phyloP scores from a whole-genome alignment of 2,329 filamentous ascomycete genomes.

The Trichoderma sp. region DNA sequence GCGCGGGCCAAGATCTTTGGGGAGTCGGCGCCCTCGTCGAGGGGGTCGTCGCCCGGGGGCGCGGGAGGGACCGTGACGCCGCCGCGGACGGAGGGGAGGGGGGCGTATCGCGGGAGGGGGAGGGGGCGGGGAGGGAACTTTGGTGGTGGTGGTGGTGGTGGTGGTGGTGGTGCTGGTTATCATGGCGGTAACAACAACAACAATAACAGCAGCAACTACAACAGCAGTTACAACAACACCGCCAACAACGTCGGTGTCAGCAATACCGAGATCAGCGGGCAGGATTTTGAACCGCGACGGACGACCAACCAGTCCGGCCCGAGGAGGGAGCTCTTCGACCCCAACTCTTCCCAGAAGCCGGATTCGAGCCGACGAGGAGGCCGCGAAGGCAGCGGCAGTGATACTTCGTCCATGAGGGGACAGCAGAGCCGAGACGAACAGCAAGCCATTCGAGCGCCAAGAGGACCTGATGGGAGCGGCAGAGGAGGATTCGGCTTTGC shows the following conservation, averaged over 20 bases:
- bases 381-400: constrained; percentile 5
- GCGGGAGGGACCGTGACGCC: constrained; percentile 52
- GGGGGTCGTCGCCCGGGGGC: constrained; percentile 59
- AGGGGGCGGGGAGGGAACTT: constrained; percentile 48
- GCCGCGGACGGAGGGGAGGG: constrained; percentile 47
- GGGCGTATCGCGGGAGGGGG: constrained; percentile 49
- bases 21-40: constrained; percentile 56
- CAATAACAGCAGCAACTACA: constrained; percentile 31
- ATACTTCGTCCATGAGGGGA: constrained; percentile 41
- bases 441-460: constrained; percentile 71
- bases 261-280: constrained; percentile 34
- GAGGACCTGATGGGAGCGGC: constrained; percentile 76
- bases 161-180: too few relatives aligned
- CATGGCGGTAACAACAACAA: constrained; percentile 33
- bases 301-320: constrained; percentile 33
- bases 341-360: constrained; percentile 68
- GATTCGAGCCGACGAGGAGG: constrained; percentile 45
- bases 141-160: not conserved
- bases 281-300: constrained; percentile 38
- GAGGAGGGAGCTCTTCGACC: constrained; percentile 74
- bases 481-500: constrained; percentile 78
- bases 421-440: constrained; percentile 61
- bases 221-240: constrained; percentile 34
- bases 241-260: constrained; percentile 32
- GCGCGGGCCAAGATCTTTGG: constrained; percentile 86